These are phyloP conservation scores for Chondrus crispus DNA, from an alignment of 23 red algal genomes.

Conservation along the genomic window DNA sequence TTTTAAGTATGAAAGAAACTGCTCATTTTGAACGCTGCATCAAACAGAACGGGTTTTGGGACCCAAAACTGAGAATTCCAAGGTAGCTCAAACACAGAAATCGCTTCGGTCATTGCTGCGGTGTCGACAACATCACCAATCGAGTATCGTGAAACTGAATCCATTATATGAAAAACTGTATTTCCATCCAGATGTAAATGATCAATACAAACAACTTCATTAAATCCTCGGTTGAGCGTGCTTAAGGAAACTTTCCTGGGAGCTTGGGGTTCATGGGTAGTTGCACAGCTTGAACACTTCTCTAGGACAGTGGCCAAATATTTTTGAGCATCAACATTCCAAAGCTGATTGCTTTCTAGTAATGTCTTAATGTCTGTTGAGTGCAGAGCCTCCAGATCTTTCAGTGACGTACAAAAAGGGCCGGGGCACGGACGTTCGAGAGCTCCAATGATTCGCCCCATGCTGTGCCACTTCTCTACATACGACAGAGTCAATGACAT, in stretches of 20 bases:
- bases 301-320: not conserved
- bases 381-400: no score
- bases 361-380: not conserved
- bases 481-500: no score
- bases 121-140: not conserved
- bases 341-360: not conserved
- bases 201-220: conserved; percentile 3
- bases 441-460: no score
- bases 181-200: not conserved
- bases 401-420: no score
- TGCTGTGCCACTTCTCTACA: no score
- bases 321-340: not conserved
- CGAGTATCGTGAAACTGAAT: not conserved
- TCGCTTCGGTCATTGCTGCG: not conserved
- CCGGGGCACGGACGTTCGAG: no score
- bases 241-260: not conserved
- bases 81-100: not conserved
- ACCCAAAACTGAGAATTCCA: not conserved
- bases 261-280: not conserved
- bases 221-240: conserved; percentile 1
- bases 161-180: conserved; percentile 2
- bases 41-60: not conserved
- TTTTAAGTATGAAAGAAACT: not conserved
- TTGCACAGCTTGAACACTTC: not conserved
- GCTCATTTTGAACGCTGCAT: not conserved